A percentile compares a stretch with the other conserved stretches of the same genome.
phyloP scores from a whole-genome alignment of 2,329 filamentous ascomycete species.

The Scedosporium minutisporum region DNA sequence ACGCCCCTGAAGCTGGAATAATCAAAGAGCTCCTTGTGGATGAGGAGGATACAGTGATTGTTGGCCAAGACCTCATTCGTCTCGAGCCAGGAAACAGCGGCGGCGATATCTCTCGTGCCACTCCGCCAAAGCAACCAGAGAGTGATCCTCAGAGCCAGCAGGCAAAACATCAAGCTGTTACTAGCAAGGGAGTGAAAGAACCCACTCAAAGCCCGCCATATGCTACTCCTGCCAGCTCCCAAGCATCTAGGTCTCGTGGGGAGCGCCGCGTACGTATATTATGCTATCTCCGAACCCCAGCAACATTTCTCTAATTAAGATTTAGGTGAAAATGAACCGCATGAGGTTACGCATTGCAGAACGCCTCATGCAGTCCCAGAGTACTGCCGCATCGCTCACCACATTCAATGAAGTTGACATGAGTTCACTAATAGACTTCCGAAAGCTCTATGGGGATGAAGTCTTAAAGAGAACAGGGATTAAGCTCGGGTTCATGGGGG shows the following conservation, averaged over 20 bases:
- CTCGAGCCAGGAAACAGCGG: slow-evolving; percentile 58
- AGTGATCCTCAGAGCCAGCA: too few relatives aligned
- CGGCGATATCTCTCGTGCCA: slow-evolving; percentile 25
- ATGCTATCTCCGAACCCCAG: not conserved
- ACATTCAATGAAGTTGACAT: slow-evolving; percentile 99
- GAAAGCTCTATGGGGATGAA: slow-evolving; percentile 94
- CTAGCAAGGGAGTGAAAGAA: too few relatives aligned
- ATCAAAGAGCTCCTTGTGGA: slow-evolving; percentile 87
- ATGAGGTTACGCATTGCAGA: slow-evolving; percentile 97
- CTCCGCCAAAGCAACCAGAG: slow-evolving; percentile 40
- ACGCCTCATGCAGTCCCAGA: slow-evolving; percentile 97
- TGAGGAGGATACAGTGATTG: slow-evolving; percentile 90
- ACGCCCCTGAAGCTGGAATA: slow-evolving; percentile 79
- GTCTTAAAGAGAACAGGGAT: slow-evolving; percentile 91
- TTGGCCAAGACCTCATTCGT: slow-evolving; percentile 83
- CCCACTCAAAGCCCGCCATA: too few relatives aligned
- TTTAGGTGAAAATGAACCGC: slow-evolving; percentile 96
- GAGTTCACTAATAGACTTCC: slow-evolving; percentile 94
- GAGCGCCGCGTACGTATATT: slow-evolving; percentile 66
- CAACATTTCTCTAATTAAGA: too few relatives aligned
- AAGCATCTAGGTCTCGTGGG: slow-evolving; percentile 47
- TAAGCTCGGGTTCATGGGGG: slow-evolving; percentile 99
- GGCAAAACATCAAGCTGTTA: too few relatives aligned
- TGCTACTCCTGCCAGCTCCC: too few relatives aligned
- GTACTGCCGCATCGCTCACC: slow-evolving; percentile 91